Base-by-base conservation (phyloP, 805 yeast genomes). In the Cyberlindnera mrakii region DNA sequence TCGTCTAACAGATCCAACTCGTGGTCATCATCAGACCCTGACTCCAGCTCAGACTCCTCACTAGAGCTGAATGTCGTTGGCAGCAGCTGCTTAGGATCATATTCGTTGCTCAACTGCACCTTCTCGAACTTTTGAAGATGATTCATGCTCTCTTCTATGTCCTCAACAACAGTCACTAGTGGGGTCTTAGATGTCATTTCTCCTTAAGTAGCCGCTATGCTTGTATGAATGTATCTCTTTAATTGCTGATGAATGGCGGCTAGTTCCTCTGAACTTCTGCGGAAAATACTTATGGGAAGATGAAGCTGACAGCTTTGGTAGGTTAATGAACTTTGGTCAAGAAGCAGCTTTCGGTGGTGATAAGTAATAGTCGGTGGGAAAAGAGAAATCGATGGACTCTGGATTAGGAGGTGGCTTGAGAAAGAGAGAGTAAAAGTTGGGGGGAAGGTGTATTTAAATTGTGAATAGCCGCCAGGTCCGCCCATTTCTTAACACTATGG, bases 41-140 rank as follows among this genome's bases (percentile, higher is more conserved):
- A 25, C 16, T 57, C 61, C 3, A 41, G 3, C n/a, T 52, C 55
- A 6, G 49, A 40, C 14, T 55, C 62, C 17, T 52, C 61, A 25
- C 57, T 47, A 6, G 54, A 47, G 3, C 58, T 50, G 40, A 51
- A 54, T 8, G 52, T 30, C 25, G 49, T 45, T 18, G 57, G 48
- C 30, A 56, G 37, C 15, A 53, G 41, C 15, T 54, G 43, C 39
- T 44, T 40, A 10, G 50, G 40, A 14, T 46, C 44, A 33, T 40
- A 45, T 31, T 36, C 42, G 20, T 31, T n/a, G 29, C 35, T 45
- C 34, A 45, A 15, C 18, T 39, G 37, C 4, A 33, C 16, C 37
- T 47, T 47, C 39, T 49, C 48, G 29, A 25, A 34, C 34, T 40
- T 36, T 7, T 43, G 46, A 18, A 48, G 37, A 18, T 33, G 38